Evolutionary conservation across 75 land plant genomes (phyloP), one percentile per base, ranked within the genome.

Genomic region (Pseudotsuga menziesii): DNA sequence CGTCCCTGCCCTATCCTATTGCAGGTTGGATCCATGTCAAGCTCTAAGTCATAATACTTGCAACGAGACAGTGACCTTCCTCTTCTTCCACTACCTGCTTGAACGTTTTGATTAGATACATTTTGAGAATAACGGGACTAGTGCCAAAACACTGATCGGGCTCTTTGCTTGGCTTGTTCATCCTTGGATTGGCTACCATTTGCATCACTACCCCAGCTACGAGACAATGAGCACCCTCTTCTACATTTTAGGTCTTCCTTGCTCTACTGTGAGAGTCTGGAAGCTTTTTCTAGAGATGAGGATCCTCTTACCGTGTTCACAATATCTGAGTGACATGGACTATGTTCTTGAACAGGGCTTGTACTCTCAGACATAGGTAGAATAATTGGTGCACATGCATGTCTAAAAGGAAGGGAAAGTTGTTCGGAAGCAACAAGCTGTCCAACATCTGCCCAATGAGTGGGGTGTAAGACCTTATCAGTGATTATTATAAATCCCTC

Each of bases 361-460:
- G 63, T 61, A n/a, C 25, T n/a, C n/a, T n/a, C n/a, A n/a, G n/a
- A n/a, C n/a, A n/a, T n/a, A n/a, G n/a, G n/a, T n/a, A n/a, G n/a
- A n/a, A n/a, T n/a, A n/a, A n/a, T n/a, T 71, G 82, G 69, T 60
- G 36, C 5, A 69, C 25, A 2, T 36, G 75, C 81, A 72, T 75
- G 32, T 73, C 63, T 85, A 23, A 74, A 35, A 35, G 99, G 93
- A 79, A 97, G 80, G 57, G 58, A 73, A 15, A 94, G 39, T 80
- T 97, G 98, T 56, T 85, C 72, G 57, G 93, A 91, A 61, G 92
- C 84, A 81, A 97, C 57, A 20, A 89, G 61, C 76, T 94, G 92
- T 36, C 96, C 98, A 64, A 87, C 85, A 67, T 85, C 88, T 71
- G 83, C 92, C 95, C 98, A 97, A 19, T 88, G 78, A 12, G 88